phyloP scores from a whole-genome alignment of 2,329 filamentous ascomycete genomes.

The Cucurbitaria berberidis region DNA sequence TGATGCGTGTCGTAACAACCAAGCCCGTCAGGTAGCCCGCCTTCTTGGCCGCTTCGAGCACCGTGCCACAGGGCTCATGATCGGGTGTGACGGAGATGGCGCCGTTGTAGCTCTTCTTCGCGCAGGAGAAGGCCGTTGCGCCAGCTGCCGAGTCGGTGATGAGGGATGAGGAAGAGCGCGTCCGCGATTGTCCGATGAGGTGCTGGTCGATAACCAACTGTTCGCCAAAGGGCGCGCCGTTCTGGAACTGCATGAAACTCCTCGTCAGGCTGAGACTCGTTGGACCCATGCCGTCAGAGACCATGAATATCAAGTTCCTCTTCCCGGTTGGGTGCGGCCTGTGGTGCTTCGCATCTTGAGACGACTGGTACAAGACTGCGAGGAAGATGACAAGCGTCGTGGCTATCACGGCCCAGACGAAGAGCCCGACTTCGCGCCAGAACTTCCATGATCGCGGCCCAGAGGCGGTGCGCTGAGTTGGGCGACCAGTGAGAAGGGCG shows the following conservation, averaged over 20 bases:
- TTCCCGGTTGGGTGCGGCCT: constrained; percentile 64
- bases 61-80: constrained; percentile 85
- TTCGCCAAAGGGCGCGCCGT: constrained; percentile 75
- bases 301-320: constrained; percentile 97
- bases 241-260: constrained; percentile 79
- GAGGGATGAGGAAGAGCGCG: constrained; percentile 80
- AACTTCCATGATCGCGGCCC: constrained; percentile 57
- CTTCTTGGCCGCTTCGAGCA: constrained; percentile 89
- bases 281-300: constrained; percentile 97
- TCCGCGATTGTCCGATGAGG: constrained; percentile 88
- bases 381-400: constrained; percentile 80
- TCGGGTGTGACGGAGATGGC: constrained; percentile 90
- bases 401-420: constrained; percentile 81
- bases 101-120: constrained; percentile 92
- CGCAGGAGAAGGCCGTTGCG: constrained; percentile 94
- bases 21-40: constrained; percentile 91
- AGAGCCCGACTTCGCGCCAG: constrained; percentile 77
- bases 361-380: constrained; percentile 75
- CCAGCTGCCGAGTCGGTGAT: constrained; percentile 97
- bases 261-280: constrained; percentile 87
- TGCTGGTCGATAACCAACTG: constrained; percentile 83
- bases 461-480: constrained; percentile 31
- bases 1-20: constrained; percentile 93
- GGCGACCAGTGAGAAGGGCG: constrained; percentile 65
- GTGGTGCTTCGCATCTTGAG: constrained; percentile 43